These are phyloP conservation scores for Lasiodiplodia citricola DNA, from an alignment of 2,329 filamentous ascomycete species.

Conservation along the genomic window DNA sequence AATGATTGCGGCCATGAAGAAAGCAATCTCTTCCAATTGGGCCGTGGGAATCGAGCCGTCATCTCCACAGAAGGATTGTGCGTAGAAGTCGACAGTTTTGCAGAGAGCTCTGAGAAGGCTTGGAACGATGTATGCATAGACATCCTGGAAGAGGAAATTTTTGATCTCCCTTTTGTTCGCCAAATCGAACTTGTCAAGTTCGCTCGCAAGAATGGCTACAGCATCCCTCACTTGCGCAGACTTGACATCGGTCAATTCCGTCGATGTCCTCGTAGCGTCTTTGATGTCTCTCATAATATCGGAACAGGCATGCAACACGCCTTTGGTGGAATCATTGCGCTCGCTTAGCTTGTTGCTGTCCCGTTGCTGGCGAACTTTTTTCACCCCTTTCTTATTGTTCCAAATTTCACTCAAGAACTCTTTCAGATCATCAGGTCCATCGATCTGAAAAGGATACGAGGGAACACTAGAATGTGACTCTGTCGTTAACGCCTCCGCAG, in stretches of 20 bases:
- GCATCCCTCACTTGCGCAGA: not conserved
- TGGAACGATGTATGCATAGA: conserved; percentile 37
- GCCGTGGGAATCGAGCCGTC: not conserved
- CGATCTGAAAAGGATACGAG: not conserved
- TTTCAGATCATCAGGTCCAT: not conserved
- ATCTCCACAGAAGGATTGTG: conserved; percentile 12
- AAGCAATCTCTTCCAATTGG: conserved; percentile 29
- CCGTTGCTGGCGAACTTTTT: not conserved
- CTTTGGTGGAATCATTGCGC: not conserved
- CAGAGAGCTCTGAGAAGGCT: conserved; percentile 32
- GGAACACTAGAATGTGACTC: not conserved
- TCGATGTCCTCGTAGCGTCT: not conserved
- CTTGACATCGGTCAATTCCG: not conserved
- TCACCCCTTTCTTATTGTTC: not conserved
- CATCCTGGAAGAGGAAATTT: conserved; percentile 29
- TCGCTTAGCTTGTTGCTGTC: not conserved
- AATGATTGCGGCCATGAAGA: conserved; percentile 36
- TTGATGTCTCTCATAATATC: not conserved
- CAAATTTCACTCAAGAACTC: not conserved
- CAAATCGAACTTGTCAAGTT: not conserved
- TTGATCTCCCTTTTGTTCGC: conserved; percentile 6
- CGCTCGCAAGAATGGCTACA: not conserved
- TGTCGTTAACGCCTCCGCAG: too few relatives aligned
- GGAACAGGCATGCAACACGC: not conserved
- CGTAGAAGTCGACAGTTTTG: conserved; percentile 29